Evolutionary conservation across 495 filamentous ascomycete species (phyloP).

Genomic region (Lasiosphaeria miniovina): DNA sequence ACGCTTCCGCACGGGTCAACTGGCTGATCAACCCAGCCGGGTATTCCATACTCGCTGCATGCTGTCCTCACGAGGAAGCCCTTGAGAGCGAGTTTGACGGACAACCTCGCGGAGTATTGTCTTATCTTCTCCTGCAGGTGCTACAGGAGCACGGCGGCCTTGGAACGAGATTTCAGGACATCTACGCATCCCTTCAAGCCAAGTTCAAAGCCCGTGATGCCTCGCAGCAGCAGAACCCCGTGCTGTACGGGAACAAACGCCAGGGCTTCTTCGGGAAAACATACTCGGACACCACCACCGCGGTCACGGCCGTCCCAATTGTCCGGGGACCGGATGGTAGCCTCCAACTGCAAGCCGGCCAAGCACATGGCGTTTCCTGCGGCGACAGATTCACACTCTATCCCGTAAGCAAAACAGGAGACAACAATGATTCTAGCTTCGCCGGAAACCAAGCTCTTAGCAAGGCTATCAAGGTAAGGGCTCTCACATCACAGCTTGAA

Average conservation of each 20-base stretch:
- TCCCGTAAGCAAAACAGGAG: not conserved
- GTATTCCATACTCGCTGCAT: slow-evolving; percentile 8
- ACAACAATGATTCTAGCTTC: not conserved
- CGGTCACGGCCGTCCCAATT: not conserved
- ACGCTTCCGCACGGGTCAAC: slow-evolving; percentile 5
- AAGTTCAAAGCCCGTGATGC: not conserved
- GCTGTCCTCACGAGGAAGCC: not conserved
- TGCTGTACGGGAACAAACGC: slow-evolving; percentile 1
- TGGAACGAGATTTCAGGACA: not conserved
- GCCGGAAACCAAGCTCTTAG: not conserved
- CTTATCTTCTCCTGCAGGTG: slow-evolving; percentile 6
- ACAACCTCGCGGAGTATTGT: not conserved
- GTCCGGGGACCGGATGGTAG: too few relatives aligned
- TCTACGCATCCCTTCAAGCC: not conserved
- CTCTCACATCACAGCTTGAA: slow-evolving; percentile 3
- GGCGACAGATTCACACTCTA: slow-evolving; percentile 5
- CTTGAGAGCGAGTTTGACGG: not conserved
- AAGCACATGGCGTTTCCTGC: slow-evolving; percentile 5
- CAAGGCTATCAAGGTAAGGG: slow-evolving; percentile 4
- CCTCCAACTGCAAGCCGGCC: slow-evolving; percentile 3
- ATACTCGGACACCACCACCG: not conserved
- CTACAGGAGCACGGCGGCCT: not conserved
- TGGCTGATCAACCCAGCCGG: slow-evolving; percentile 14
- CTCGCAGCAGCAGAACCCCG: not conserved
- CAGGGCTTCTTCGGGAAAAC: slow-evolving; percentile 1